Evolutionary conservation across 371 early-diverging fungal species (phyloP).

Genomic region (Mucor saturninus): DNA sequence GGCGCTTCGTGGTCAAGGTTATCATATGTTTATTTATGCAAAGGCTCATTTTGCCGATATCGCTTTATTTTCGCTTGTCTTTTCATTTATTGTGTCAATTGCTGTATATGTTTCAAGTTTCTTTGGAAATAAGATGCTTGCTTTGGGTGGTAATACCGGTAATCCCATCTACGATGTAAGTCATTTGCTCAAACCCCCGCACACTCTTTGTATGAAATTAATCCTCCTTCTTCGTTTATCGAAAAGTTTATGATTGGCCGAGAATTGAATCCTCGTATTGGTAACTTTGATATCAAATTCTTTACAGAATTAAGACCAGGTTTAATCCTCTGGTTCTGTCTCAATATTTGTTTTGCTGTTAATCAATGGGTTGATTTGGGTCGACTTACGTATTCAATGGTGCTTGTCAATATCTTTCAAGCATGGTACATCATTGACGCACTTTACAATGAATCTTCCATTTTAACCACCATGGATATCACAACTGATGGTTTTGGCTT

Average conservation of each 20-base stretch:
- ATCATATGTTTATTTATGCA: conserved; percentile 66
- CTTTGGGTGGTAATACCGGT: conserved; percentile 91
- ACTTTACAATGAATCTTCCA: conserved; percentile 76
- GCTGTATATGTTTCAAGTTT: conserved; percentile 82
- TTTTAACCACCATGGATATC: conserved; percentile 95
- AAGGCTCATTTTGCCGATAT: conserved; percentile 75
- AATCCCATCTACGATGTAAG: conserved; percentile 85
- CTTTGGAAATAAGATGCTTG: conserved; percentile 67
- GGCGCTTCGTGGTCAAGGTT: conserved; percentile 40
- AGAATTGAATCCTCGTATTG: conserved; percentile 87
- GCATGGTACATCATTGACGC: conserved; percentile 87
- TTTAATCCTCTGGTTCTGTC: conserved; percentile 78
- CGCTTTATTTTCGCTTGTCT: conserved; percentile 67
- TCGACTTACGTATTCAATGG: conserved; percentile 79
- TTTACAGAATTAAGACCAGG: conserved; percentile 92
- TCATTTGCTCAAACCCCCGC: neutral
- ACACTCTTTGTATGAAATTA: no score
- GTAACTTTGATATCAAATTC: conserved; percentile 88
- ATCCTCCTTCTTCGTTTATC: neutral
- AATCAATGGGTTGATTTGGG: conserved; percentile 76
- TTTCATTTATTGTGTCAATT: conserved; percentile 67
- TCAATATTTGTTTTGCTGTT: conserved; percentile 77
- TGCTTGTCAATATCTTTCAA: conserved; percentile 77
- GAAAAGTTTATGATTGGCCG: conserved; percentile 78
- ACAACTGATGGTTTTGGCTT: conserved; percentile 94